Base-by-base conservation (phyloP, 2,329 filamentous ascomycete genomes). In the Diaporthe citri region DNA sequence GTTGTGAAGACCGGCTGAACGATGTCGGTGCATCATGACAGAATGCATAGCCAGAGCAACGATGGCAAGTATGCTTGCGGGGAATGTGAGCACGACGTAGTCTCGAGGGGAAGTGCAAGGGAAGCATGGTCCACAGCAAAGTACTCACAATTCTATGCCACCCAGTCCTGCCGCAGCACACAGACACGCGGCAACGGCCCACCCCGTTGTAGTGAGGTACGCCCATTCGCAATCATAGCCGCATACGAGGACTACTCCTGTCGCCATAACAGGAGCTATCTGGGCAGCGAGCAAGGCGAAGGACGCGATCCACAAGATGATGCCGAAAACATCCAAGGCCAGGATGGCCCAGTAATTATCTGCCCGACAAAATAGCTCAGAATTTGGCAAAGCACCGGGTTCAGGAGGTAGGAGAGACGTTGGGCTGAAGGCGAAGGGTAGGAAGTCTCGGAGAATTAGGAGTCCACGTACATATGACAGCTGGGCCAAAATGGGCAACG, bases 261-360 rank as follows among this genome's bases (percentile, higher is more conserved):
- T 69, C 67, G 36, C 36, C 72, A 81, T 80, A 4, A 39, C 36
- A 15, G 15, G 77, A 73, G 82, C 81, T 15, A 85, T 81, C 56
- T 84, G 78, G 22, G 84, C 78, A 10, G 86, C 86, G 13, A 86
- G 79, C 22, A 87, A 77, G 17, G 83, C 85, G 55, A 88, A 86
- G 1, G 85, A 83, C 70, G 82, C 78, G 48, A 89, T 81, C 89
- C 89, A 91, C 80, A 91, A 87, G 73, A 91, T 75, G 71, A 88
- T 79, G 41, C 88, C 84, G 74, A 88, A 84, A 28, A 88, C 84
- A 76, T 91, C 89, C 51, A 91, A 82, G 31, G 82, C 83, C 4
- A 91, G 80, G 10, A 88, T 83, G 36, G 87, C 87, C 86, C 88
- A 90, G 81, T 88, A 88, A 80, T 90, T 91, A 81, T 69, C 64